Evolutionary conservation across 139 green algal species (phyloP), one percentile per base, ranked within the genome.

Genomic region (Edaphochlamys debaryana): DNA sequence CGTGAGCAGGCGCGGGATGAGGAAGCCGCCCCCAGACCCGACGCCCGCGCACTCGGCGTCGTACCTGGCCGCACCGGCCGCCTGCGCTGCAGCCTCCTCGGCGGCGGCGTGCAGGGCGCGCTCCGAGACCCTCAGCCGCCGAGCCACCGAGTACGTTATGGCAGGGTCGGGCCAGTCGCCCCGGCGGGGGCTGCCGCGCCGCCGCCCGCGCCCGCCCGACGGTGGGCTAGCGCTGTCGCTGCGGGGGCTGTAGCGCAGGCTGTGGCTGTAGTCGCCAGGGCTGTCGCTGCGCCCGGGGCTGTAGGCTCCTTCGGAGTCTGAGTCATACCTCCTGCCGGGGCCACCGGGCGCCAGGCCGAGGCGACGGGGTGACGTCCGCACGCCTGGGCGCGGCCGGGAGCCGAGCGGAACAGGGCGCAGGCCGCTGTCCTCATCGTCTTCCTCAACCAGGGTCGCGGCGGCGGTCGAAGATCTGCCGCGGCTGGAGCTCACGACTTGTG

Each of bases 41-140:
- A 20, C 40, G 23, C 38, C 67, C 25, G 37, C 40, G 2, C 38
- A 23, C 3, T 42, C 68, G 0, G 41, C 29, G 34, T 50, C 19
- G 41, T 36, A n/a, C 0, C n/a, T n/a, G 29, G 36, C 40, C 9
- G 52, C 3, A 6, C 52, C 32, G 23, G 42, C 32, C 41, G 41
- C 41, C 56, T 69, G 76, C n/a, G 63, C 62, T 0, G 66, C 58
- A 6, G 62, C 76, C 22, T 66, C 76, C 34, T 73, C 66, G 0
- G 64, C 76, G 0, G 67, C 32, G 0, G 48, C 76, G 3, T 30
- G 37, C 23, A 82, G 76, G 22, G 76, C 76, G 38, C 32, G 60
- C 6, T 41, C 60, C 7, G 75, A 82, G 40, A 62, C 62, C n/a
- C 75, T 60, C 75, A 82, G 41, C 22, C 38, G 22, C 5, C 76